Evolutionary conservation across 305 asterid species (phyloP).

Genomic region (Salvia sclarea): DNA sequence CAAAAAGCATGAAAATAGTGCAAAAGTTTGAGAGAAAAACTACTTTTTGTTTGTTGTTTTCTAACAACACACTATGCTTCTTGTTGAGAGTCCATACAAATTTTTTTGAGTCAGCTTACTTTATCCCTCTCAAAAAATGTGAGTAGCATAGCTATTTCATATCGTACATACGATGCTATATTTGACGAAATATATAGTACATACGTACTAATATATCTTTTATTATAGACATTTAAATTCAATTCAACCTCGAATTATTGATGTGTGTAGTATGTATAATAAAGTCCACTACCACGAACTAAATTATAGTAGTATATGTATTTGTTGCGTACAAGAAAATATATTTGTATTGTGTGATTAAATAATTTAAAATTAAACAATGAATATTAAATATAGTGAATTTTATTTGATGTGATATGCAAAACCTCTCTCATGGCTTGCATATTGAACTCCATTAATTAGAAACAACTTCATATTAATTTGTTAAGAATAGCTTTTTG

Average conservation of each 20-base stretch:
- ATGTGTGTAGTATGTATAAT: no score
- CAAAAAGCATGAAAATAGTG: constrained; percentile 25
- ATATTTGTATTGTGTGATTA: no score
- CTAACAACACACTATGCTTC: background rate
- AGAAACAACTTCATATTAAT: no score
- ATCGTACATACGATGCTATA: background rate
- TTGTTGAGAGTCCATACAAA: constrained; percentile 24
- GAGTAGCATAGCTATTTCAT: background rate
- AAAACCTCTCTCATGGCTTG: no score
- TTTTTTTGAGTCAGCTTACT: constrained; percentile 1
- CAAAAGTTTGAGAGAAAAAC: background rate
- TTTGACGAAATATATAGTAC: background rate
- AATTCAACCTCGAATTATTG: background rate
- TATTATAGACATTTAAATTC: background rate
- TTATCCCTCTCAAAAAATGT: background rate
- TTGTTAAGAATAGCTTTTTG: no score
- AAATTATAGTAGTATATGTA: no score
- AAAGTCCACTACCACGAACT: no score
- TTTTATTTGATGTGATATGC: no score
- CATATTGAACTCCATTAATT: no score
- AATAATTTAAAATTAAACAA: no score
- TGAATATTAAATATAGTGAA: no score
- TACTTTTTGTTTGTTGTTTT: constrained; percentile 4
- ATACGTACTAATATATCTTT: background rate
- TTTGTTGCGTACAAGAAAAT: no score